A percentile compares a stretch with the other conserved stretches of the same genome.
Evolutionary conservation across 148 eudicot genomes (phyloP).

Genomic region (Chenopodium quinoa): DNA sequence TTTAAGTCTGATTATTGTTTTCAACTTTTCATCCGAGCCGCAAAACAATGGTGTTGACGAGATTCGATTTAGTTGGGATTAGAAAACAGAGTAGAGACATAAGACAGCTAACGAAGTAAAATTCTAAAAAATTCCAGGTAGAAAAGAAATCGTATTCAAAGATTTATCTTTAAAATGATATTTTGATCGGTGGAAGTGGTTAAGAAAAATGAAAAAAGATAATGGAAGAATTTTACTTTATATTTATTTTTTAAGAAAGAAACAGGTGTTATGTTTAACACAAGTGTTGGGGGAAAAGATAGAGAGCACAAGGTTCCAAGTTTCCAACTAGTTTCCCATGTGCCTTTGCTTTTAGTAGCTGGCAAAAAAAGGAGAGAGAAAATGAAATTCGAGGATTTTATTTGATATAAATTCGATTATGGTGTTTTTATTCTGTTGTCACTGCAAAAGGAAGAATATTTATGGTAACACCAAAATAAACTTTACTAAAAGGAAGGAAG

Average conservation of each 20-base stretch:
- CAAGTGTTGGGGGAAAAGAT: neutral
- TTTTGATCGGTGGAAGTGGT: neutral
- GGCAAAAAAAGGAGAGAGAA: neutral
- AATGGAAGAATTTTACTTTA: neutral
- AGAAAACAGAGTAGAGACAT: no score
- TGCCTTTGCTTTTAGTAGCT: slow-evolving; percentile 5
- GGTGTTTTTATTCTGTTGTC: neutral
- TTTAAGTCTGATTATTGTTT: no score
- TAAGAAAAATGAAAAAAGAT: neutral
- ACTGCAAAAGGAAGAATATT: neutral
- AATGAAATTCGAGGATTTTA: neutral
- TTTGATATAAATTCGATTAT: neutral
- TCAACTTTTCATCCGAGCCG: no score
- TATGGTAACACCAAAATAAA: neutral
- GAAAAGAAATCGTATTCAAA: neutral
- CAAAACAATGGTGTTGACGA: no score
- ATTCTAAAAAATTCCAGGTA: neutral
- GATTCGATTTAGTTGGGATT: no score
- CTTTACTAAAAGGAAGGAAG: neutral
- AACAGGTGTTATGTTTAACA: slow-evolving; percentile 2
- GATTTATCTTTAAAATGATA: neutral
- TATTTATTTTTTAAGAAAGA: neutral
- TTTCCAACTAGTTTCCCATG: slow-evolving; percentile 13
- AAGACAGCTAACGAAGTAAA: slow-evolving; percentile 5
- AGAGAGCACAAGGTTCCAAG: slow-evolving; percentile 12